Base-by-base conservation (phyloP, 257 asterid species). In the Solanum clarkiae region DNA sequence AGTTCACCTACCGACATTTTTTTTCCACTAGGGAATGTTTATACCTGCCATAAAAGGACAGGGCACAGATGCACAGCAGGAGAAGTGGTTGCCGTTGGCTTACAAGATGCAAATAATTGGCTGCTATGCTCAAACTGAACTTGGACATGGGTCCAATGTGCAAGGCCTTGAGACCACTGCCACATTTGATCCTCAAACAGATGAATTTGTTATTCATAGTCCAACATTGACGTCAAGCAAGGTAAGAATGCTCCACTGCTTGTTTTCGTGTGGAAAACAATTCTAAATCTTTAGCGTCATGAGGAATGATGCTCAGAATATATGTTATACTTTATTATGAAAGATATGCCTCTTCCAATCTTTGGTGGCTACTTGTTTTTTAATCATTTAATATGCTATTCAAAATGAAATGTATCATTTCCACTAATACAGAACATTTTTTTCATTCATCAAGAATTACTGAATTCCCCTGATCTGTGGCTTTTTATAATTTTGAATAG, bases 81-180 rank as follows among this genome's bases (percentile, higher is more conserved):
- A 69, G 68, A 93, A 95, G 88, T 97, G 99, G 99, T 89, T 95
- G 86, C 90, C 99, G 1, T 87, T 95, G 92, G 99, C 99, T 69
- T 88, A 93, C 87, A 97, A 95, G 93, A 97, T 97, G 99, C 93
- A 97, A 91, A 94, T 95, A 86, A 97, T 97, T 89, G 99, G 99
- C 68, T 97, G 99, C 91, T 97, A 97, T 84, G 99, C 99, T 9
- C 99, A 97, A 89, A 97, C 98, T 84, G 99, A 97, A 92, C 99
- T 97, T 88, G 99, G 99, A 57, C 99, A 97, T 81, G 99, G 99
- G 56, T 97, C 99, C 85, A 97, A 97, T 84, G 99, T 95, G 18
- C 99, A 94, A 91, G 99, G 99, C 85, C 97, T 97, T 66, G 99
- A 97, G 91, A 97, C 99, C 80, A 97, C 97, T 83, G 98, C 99